phyloP scores from a whole-genome alignment of 495 filamentous ascomycete genomes.

The Lophiotrema nucula region DNA sequence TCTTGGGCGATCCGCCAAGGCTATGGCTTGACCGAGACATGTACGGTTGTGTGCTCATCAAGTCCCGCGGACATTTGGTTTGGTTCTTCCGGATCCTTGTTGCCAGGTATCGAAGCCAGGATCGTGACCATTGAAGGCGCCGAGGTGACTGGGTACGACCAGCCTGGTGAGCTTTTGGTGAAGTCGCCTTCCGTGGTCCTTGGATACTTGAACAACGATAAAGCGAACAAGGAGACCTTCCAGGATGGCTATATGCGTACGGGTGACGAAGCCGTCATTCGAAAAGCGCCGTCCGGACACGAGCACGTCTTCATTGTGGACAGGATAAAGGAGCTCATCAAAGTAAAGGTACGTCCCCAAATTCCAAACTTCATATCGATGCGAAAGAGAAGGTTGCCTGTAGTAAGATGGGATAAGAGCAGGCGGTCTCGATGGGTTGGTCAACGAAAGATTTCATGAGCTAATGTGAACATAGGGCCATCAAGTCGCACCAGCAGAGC shows the following conservation, averaged over 20 bases:
- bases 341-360: conserved; percentile 73
- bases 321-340: conserved; percentile 91
- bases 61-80: conserved; percentile 65
- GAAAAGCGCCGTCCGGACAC: conserved; percentile 58
- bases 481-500: conserved; percentile 89
- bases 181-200: conserved; percentile 74
- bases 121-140: conserved; percentile 70
- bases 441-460: neutral
- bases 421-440: neutral
- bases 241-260: conserved; percentile 77
- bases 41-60: conserved; percentile 68
- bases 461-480: conserved; percentile 55
- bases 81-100: conserved; percentile 70
- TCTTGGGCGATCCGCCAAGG: conserved; percentile 69
- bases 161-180: conserved; percentile 76
- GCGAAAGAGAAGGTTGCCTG: neutral
- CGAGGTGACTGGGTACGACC: conserved; percentile 73
- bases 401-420: too few relatives aligned
- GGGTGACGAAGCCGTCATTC: conserved; percentile 78
- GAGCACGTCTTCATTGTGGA: conserved; percentile 86
- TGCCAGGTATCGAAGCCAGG: conserved; percentile 66
- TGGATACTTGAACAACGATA: conserved; percentile 82
- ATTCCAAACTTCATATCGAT: neutral
- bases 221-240: conserved; percentile 78
- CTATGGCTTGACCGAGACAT: conserved; percentile 83